Evolutionary conservation across 2,329 filamentous ascomycete species (phyloP).

Genomic region (Colletotrichum noveboracense): DNA sequence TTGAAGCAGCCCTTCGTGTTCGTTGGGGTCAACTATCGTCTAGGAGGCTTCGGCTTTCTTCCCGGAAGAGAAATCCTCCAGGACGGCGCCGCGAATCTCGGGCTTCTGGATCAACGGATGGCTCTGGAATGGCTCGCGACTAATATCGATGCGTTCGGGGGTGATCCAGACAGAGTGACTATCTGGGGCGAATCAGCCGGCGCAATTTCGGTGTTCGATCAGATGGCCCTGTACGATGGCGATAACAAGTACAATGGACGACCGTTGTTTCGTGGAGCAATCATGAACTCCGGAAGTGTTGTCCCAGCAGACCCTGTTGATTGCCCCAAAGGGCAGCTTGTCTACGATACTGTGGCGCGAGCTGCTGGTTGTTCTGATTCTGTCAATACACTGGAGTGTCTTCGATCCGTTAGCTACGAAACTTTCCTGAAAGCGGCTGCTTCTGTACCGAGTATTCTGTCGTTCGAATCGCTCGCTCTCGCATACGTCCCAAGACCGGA

Average conservation of each 20-base stretch:
- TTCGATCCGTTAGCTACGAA: constrained; percentile 65
- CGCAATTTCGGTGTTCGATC: constrained; percentile 75
- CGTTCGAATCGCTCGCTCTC: constrained; percentile 71
- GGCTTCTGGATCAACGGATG: constrained; percentile 74
- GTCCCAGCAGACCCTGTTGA: constrained; percentile 69
- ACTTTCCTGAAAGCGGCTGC: constrained; percentile 70
- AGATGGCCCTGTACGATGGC: constrained; percentile 77
- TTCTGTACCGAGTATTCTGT: constrained; percentile 71
- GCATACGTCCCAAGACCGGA: constrained; percentile 80
- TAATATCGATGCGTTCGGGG: constrained; percentile 79
- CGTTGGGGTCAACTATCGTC: constrained; percentile 79
- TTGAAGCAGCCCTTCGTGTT: constrained; percentile 72
- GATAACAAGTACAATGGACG: constrained; percentile 77
- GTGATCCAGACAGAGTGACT: constrained; percentile 78
- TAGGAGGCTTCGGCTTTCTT: constrained; percentile 77
- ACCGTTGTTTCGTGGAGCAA: constrained; percentile 75
- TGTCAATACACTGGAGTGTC: constrained; percentile 66
- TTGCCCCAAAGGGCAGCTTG: constrained; percentile 65
- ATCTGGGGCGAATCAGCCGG: constrained; percentile 80
- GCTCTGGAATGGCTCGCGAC: constrained; percentile 79
- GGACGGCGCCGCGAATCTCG: constrained; percentile 73
- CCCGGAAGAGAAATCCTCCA: constrained; percentile 70
- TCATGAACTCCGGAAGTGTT: constrained; percentile 77
- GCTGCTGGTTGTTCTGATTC: constrained; percentile 65
- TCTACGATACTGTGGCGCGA: constrained; percentile 67